Evolutionary conservation across 2,329 filamentous ascomycete species (phyloP).

Genomic region (Microdochium trichocladiopsis): DNA sequence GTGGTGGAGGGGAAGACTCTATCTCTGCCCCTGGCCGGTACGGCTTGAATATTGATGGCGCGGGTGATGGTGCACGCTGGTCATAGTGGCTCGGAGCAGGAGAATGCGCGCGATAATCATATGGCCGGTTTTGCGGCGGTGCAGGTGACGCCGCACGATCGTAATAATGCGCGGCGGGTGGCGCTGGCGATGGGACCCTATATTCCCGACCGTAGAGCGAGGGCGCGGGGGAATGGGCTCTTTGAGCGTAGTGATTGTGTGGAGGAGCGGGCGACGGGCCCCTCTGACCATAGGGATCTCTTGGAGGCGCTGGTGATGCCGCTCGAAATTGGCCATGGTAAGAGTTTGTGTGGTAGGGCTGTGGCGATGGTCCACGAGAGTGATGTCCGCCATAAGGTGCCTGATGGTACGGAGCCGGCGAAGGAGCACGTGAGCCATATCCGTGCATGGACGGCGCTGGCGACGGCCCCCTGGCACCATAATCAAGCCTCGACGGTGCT

Average conservation of each 20-base stretch:
- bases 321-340: not conserved
- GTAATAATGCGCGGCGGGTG: too few relatives aligned
- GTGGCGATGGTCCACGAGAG: not conserved
- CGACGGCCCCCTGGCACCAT: slow-evolving; percentile 16
- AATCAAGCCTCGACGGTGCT: slow-evolving; percentile 10
- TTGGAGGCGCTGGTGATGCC: slow-evolving; percentile 12
- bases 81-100: slow-evolving; percentile 19
- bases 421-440: slow-evolving; percentile 26
- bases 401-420: slow-evolving; percentile 15
- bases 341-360: not conserved
- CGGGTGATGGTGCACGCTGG: slow-evolving; percentile 27
- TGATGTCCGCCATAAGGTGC: not conserved
- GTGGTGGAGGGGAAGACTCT: slow-evolving; percentile 68
- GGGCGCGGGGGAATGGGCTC: slow-evolving; percentile 30
- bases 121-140: slow-evolving; percentile 1
- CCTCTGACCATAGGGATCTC: slow-evolving; percentile 11
- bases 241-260: slow-evolving; percentile 22
- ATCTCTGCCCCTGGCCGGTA: slow-evolving; percentile 23
- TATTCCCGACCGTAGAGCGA: slow-evolving; percentile 20
- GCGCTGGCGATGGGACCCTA: slow-evolving; percentile 25
- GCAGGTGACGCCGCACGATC: not conserved
- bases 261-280: slow-evolving; percentile 27
- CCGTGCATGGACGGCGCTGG: slow-evolving; percentile 18
- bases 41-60: slow-evolving; percentile 28
- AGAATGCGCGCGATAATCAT: slow-evolving; percentile 19